These are phyloP conservation scores for Lecanicillium sp. DNA, from an alignment of 2,329 filamentous ascomycete genomes.

Conservation along the genomic window DNA sequence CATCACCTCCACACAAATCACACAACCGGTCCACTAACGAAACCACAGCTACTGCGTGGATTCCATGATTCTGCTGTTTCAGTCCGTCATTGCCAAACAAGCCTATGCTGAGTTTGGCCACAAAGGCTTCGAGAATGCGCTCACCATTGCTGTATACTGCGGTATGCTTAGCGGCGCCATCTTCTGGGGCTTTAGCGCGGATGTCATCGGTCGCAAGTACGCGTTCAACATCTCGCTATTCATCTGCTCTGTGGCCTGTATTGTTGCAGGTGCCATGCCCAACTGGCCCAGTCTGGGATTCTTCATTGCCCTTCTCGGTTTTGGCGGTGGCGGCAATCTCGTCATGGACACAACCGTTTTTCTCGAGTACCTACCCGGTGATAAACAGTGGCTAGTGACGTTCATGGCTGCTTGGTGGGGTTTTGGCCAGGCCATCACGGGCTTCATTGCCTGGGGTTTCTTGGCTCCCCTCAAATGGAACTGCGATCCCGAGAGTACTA, in stretches of 20 bases:
- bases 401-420: conserved; percentile 43
- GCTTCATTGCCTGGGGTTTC: conserved; percentile 37
- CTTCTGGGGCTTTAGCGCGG: conserved; percentile 62
- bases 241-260: conserved; percentile 47
- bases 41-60: conserved; percentile 37
- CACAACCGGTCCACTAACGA: conserved; percentile 10
- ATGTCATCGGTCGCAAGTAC: conserved; percentile 59
- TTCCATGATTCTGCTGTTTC: conserved; percentile 43
- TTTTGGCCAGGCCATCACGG: conserved; percentile 39
- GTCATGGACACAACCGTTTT: conserved; percentile 45
- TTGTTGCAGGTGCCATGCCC: conserved; percentile 59
- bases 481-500: conserved; percentile 24
- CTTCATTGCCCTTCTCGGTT: conserved; percentile 55
- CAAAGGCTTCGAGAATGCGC: conserved; percentile 44
- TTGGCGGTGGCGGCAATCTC: conserved; percentile 48
- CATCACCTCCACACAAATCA: neutral
- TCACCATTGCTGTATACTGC: conserved; percentile 55
- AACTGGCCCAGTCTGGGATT: conserved; percentile 58
- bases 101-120: conserved; percentile 53
- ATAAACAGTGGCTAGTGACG: conserved; percentile 39
- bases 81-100: conserved; percentile 52
- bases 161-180: conserved; percentile 49
- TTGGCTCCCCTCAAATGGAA: conserved; percentile 41
- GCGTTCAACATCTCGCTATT: conserved; percentile 63
- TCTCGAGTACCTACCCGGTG: conserved; percentile 40